Conservation (phyloP, 768 basidiomycete species). For the Amyloporia xantha region DNA sequence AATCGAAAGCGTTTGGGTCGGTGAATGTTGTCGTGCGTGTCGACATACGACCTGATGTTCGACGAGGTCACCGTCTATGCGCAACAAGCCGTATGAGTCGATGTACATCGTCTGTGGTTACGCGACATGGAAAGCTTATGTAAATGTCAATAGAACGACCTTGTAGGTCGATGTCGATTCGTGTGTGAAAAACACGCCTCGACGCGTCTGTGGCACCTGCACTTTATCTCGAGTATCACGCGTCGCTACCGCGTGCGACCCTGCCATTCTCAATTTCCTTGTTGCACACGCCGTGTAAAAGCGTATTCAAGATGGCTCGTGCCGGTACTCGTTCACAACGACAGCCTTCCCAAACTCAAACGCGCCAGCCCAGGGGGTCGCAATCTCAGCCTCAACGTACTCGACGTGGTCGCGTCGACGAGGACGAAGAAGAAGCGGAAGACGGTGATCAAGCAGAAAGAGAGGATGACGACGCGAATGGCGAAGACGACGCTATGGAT, state of each 20-base stretch:
- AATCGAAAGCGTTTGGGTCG: no score
- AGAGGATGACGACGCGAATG: slow-evolving; percentile 24
- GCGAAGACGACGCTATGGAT: slow-evolving; percentile 26
- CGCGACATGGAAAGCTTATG: no score
- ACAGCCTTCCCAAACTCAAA: slow-evolving; percentile 34
- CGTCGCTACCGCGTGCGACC: neutral
- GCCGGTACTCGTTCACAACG: slow-evolving; percentile 35
- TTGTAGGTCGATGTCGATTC: no score
- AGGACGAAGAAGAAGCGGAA: slow-evolving; percentile 28
- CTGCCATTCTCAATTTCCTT: neutral
- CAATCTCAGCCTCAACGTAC: slow-evolving; percentile 21
- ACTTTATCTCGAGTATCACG: neutral
- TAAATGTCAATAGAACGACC: no score
- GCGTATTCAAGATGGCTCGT: slow-evolving; percentile 26
- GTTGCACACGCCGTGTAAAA: no score
- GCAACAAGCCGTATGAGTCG: no score
- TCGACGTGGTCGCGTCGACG: slow-evolving; percentile 29
- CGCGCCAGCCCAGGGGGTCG: slow-evolving; percentile 25
- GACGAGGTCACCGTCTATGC: no score
- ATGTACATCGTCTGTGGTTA: no score
- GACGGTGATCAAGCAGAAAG: slow-evolving; percentile 32
- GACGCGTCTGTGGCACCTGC: neutral
- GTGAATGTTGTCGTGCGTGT: no score
- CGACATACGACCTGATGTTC: no score
- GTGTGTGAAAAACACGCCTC: no score